A percentile compares a stretch with the other conserved stretches of the same genome.
phyloP scores from a whole-genome alignment of 2,329 filamentous ascomycete genomes.

The Colletotrichum horii region DNA sequence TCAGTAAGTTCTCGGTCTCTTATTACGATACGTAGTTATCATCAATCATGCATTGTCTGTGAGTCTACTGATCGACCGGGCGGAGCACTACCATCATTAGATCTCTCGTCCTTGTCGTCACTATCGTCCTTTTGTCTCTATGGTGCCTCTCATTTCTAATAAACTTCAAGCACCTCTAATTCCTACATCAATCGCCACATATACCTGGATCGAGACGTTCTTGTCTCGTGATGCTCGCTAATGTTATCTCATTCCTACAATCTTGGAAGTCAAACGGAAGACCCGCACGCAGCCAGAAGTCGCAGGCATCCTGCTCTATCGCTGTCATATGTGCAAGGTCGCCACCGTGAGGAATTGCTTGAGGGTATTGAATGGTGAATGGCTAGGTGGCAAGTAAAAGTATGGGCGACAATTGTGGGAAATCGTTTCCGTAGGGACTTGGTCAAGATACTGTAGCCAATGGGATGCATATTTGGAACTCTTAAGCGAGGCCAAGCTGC shows the following conservation, averaged over 20 bases:
- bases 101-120: neutral
- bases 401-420: neutral
- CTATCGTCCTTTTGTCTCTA: neutral
- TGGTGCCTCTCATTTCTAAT: neutral
- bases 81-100: neutral
- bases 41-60: neutral
- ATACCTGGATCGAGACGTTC: neutral
- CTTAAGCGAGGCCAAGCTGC: neutral
- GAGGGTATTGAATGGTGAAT: neutral
- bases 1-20: neutral
- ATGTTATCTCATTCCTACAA: rapidly evolving
- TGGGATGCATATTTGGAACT: neutral
- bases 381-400: neutral
- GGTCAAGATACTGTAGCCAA: neutral
- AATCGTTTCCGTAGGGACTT: neutral
- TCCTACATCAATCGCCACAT: neutral
- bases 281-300: neutral
- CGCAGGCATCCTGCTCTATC: neutral
- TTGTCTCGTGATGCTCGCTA: neutral
- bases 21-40: neutral
- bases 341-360: neutral
- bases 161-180: rapidly evolving
- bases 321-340: neutral
- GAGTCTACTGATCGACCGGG: neutral
- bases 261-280: neutral